phyloP scores from a whole-genome alignment of 2,329 filamentous ascomycete genomes.

The Stenocarpella maydis region DNA sequence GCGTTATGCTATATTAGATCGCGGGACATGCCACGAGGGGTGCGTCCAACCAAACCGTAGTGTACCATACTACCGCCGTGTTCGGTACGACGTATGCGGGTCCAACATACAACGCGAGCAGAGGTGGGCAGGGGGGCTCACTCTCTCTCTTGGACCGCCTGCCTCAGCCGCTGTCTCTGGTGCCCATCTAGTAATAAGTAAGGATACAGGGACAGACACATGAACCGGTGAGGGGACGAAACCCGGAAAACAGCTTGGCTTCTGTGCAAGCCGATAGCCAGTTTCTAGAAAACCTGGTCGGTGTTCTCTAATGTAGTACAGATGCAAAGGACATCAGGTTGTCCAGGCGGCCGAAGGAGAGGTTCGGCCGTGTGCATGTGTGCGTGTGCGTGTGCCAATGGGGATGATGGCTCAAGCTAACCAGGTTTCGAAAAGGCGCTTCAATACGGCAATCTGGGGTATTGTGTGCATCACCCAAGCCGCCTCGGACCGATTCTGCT shows the following conservation, averaged over 20 bases:
- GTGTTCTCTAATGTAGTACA: slow-evolving; percentile 1
- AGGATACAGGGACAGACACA: too few species aligned
- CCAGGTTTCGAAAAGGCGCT: slow-evolving; percentile 8
- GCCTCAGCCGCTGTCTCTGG: background rate
- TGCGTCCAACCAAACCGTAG: slow-evolving; percentile 12
- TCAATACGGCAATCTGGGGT: background rate
- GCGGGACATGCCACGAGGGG: slow-evolving; percentile 20
- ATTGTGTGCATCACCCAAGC: slow-evolving; percentile 5
- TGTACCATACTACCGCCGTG: background rate
- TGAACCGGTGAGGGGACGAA: background rate
- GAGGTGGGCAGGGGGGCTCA: background rate
- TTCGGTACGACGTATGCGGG: slow-evolving; percentile 22
- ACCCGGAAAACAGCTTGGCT: background rate
- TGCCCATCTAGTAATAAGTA: background rate
- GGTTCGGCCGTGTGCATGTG: background rate
- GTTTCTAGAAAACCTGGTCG: background rate
- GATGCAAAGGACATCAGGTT: slow-evolving; percentile 7
- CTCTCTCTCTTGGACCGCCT: background rate
- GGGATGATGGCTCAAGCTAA: slow-evolving; percentile 9
- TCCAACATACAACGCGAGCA: slow-evolving; percentile 14
- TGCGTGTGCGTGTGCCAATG: background rate
- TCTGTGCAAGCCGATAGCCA: background rate
- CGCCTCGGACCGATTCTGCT: slow-evolving; percentile 6
- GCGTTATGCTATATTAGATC: background rate
- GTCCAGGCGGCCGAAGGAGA: background rate